Percentiles rank a stretch among this genome's conserved stretches.
Conservation (phyloP, 192 early-diverging fungal genomes). For the Coemansia sp. region DNA sequence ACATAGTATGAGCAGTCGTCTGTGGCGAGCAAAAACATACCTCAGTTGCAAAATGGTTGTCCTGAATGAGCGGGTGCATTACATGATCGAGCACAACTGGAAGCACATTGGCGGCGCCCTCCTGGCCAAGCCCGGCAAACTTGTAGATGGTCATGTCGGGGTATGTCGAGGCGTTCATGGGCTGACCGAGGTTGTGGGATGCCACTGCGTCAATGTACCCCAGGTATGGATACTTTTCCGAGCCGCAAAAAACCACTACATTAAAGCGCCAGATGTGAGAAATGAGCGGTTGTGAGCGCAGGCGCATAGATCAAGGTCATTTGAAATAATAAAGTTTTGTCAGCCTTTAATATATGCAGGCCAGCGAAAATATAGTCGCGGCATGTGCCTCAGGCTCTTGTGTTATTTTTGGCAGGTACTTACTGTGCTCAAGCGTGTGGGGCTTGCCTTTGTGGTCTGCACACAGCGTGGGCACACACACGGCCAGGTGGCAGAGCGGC, state of each 20-base stretch:
- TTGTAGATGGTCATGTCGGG: slow-evolving; percentile 71
- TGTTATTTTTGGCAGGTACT: slow-evolving; percentile 12
- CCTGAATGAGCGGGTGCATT: slow-evolving; percentile 69
- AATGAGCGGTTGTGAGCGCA: neutral
- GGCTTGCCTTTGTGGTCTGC: slow-evolving; percentile 72
- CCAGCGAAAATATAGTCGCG: slow-evolving; percentile 2
- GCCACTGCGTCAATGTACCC: slow-evolving; percentile 78
- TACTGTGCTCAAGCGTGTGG: slow-evolving; percentile 78
- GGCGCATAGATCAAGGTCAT: neutral
- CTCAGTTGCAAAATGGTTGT: slow-evolving; percentile 76
- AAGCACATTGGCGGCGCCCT: slow-evolving; percentile 72
- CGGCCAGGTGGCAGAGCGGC: slow-evolving; percentile 62
- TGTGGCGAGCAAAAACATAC: slow-evolving; percentile 37
- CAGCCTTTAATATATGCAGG: slow-evolving; percentile 19
- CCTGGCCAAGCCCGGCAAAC: slow-evolving; percentile 64
- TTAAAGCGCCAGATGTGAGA: slow-evolving; percentile 2
- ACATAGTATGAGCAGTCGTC: neutral
- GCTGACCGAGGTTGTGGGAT: slow-evolving; percentile 69
- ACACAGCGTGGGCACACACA: slow-evolving; percentile 74
- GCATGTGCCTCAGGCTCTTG: slow-evolving; percentile 3
- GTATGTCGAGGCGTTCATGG: slow-evolving; percentile 69
- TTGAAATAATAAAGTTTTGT: slow-evolving; percentile 10
- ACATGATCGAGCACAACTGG: slow-evolving; percentile 83
- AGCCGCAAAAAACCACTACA: slow-evolving; percentile 84
- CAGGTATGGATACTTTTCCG: slow-evolving; percentile 63